Evolutionary conservation across 805 yeast species (phyloP).

Genomic region (Starmera pachycereana): DNA sequence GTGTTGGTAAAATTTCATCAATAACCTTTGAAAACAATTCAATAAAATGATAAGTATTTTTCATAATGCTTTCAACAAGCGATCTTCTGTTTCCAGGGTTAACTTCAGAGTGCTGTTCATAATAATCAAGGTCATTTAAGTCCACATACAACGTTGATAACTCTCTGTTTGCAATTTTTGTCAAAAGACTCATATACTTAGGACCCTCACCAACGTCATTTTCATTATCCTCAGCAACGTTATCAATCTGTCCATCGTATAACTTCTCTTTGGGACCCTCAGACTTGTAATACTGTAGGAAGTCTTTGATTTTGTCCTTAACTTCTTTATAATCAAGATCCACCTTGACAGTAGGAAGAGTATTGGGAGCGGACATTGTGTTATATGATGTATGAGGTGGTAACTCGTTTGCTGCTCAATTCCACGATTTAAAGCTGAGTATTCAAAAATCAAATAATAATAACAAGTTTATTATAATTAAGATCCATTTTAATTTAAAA

Average conservation of each 20-base stretch:
- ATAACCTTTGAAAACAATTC: slow-evolving; percentile 68
- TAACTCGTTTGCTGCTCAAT: no score
- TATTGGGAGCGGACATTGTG: slow-evolving; percentile 14
- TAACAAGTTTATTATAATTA: no score
- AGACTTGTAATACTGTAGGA: slow-evolving; percentile 56
- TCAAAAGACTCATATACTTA: slow-evolving; percentile 69
- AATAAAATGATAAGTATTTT: slow-evolving; percentile 68
- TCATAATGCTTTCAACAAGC: slow-evolving; percentile 49
- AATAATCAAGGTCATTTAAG: slow-evolving; percentile 72
- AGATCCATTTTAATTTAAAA: no score
- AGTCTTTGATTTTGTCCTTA: slow-evolving; percentile 47
- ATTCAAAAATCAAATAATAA: no score
- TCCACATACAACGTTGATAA: slow-evolving; percentile 58
- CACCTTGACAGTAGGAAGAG: slow-evolving; percentile 55
- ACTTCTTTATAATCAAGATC: slow-evolving; percentile 67
- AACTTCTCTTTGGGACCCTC: slow-evolving; percentile 20
- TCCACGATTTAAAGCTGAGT: no score
- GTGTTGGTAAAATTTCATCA: slow-evolving; percentile 78
- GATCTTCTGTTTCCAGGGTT: slow-evolving; percentile 18
- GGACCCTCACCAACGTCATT: slow-evolving; percentile 31
- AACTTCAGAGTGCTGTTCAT: slow-evolving; percentile 38
- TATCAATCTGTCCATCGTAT: slow-evolving; percentile 25
- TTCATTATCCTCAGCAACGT: slow-evolving; percentile 14
- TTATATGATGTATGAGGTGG: not conserved
- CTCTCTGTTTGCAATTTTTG: slow-evolving; percentile 79